Evolutionary conservation across 768 basidiomycete genomes (phyloP), one percentile per base, ranked within the genome.

Genomic region (Harrya chromipes): DNA sequence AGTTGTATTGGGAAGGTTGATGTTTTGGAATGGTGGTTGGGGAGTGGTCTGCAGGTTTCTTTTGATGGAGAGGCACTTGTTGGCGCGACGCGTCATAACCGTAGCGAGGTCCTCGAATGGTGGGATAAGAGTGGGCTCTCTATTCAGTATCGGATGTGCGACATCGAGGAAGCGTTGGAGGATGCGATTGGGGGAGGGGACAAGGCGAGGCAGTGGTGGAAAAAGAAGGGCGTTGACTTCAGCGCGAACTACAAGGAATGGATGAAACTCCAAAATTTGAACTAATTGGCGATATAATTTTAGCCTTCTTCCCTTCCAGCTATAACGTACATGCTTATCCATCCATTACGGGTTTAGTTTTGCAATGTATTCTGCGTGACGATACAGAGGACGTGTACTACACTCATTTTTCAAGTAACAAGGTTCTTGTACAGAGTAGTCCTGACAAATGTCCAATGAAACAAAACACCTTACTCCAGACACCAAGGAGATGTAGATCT

Each of bases 141-240:
- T 4, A 82, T 93, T 49, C 87, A 88, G 59, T 94, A 91, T 68
- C 80, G 92, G 46, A 83, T 91, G 79, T 93, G 91, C 62, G 91
- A 94, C 65, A 83, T 94, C 43, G 91, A 94, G 62, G 91, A 93
- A 72, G 91, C 91, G 4, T 66, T 94, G 58, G 91, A 93, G 64
- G 91, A 94, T 56, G 85, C 87, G 0, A 86, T 90, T 43, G 84
- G 85, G 8, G 85, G 84, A n/a, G 88, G 89, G 12, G 80, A 84
- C 53, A 79, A 74, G 40, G 87, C 84, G 11, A 77, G 87, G 61
- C 72, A 71, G 47, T 94, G 90, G 90, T 94, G 90, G 90, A 80
- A 75, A 63, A 67, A 69, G 53, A 87, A 88, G 61, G 90, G 90
- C 4, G 81, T 92, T 12, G 84, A 93, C 64, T 90, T 92, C 63